Conservation (phyloP, 495 filamentous ascomycete species). For the Xanthoparmelia taractica region DNA sequence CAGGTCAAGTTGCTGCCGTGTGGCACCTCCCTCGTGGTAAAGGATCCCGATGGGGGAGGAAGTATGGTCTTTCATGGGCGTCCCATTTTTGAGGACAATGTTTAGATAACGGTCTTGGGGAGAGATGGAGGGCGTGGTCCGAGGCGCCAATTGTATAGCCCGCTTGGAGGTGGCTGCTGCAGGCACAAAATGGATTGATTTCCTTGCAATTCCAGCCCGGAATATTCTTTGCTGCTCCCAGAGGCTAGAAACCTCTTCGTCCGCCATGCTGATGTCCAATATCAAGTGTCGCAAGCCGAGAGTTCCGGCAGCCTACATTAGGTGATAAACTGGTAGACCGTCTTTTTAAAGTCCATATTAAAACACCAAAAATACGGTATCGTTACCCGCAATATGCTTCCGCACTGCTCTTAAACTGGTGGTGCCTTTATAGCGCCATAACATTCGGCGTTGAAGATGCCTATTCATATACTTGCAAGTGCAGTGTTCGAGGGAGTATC, state of each 20-base stretch:
- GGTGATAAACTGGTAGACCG: too few relatives aligned
- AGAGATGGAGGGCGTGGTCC: slow-evolving; percentile 26
- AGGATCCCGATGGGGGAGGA: slow-evolving; percentile 12
- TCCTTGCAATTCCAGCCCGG: slow-evolving; percentile 67
- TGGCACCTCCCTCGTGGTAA: slow-evolving; percentile 13
- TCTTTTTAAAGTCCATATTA: not conserved
- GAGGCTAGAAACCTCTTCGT: slow-evolving; percentile 58
- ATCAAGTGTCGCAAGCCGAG: not conserved
- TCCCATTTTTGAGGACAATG: slow-evolving; percentile 53
- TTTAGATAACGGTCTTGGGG: slow-evolving; percentile 63
- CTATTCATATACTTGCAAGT: slow-evolving; percentile 62
- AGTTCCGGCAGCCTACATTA: not conserved
- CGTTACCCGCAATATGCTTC: not conserved
- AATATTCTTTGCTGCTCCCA: slow-evolving; percentile 69
- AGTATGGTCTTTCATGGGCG: not conserved
- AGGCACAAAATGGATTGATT: slow-evolving; percentile 72
- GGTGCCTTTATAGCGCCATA: not conserved
- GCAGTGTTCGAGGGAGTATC: slow-evolving; percentile 54
- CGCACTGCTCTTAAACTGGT: not conserved
- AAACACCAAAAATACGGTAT: slow-evolving; percentile 9
- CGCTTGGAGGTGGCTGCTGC: slow-evolving; percentile 27
- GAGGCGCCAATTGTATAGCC: slow-evolving; percentile 20
- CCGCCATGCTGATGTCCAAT: slow-evolving; percentile 18
- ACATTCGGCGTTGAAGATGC: slow-evolving; percentile 48
- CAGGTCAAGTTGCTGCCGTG: slow-evolving; percentile 10